Conservation (phyloP, 768 basidiomycete species). For the Auricularia sp. region DNA sequence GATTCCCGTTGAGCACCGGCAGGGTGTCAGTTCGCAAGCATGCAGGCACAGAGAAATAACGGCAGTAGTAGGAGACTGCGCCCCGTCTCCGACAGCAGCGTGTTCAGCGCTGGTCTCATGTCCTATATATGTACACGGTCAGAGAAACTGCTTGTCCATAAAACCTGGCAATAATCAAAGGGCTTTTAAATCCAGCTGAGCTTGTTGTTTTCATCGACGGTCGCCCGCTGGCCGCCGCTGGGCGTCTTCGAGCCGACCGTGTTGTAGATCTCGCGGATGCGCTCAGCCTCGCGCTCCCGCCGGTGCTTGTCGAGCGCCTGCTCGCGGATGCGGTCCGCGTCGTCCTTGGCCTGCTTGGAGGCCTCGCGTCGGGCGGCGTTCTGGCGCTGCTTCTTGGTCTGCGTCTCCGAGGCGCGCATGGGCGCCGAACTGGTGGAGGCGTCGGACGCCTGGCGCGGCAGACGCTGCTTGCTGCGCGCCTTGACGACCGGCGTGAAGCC, state of each 20-base stretch:
- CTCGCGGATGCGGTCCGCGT: conserved; percentile 41
- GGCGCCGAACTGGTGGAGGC: not conserved
- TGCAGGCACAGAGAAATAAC: no score
- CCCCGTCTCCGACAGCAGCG: no score
- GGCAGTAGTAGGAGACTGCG: no score
- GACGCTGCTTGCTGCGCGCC: conserved; percentile 34
- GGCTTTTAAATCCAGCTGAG: conserved; percentile 13
- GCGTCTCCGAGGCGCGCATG: conserved; percentile 23
- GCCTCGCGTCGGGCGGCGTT: conserved; percentile 35
- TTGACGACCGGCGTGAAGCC: conserved; percentile 70
- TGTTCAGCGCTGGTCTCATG: no score
- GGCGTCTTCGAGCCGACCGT: not conserved
- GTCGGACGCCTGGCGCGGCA: conserved; percentile 9
- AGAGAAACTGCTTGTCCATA: no score
- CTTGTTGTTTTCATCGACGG: conserved; percentile 12
- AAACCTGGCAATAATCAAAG: no score
- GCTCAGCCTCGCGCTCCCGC: conserved; percentile 27
- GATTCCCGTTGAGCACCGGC: no score
- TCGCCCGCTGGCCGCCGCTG: conserved; percentile 17
- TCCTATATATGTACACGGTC: no score
- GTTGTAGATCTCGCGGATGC: conserved; percentile 28
- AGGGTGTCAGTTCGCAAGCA: no score
- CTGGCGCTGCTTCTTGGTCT: conserved; percentile 63
- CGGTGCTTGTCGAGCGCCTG: conserved; percentile 48
- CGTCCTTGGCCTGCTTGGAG: conserved; percentile 46